Percentiles rank a stretch among this genome's conserved stretches.
phyloP scores from a whole-genome alignment of 2,329 filamentous ascomycete genomes.

The Epichloe sp. region DNA sequence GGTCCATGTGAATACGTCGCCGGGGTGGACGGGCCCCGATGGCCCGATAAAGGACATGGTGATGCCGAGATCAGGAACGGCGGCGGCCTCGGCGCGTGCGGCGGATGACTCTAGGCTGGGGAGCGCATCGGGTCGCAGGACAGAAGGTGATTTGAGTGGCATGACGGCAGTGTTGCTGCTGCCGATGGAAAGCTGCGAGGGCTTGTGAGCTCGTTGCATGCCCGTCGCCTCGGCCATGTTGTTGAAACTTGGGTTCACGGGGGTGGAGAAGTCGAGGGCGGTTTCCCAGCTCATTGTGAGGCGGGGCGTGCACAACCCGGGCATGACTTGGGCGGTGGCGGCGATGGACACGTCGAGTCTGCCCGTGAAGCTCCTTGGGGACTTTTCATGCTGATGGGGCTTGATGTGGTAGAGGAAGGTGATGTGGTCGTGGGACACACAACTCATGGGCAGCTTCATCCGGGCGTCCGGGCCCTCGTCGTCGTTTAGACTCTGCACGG shows the following conservation, averaged over 20 bases:
- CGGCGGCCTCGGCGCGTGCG: constrained; percentile 26
- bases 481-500: constrained; percentile 43
- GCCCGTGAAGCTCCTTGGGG: constrained; percentile 32
- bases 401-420: constrained; percentile 59
- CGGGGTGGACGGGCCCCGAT: constrained; percentile 39
- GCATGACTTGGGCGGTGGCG: constrained; percentile 43
- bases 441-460: constrained; percentile 40
- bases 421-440: constrained; percentile 60
- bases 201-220: constrained; percentile 48
- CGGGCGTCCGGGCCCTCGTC: constrained; percentile 21
- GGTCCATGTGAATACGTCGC: constrained; percentile 57
- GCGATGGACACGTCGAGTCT: constrained; percentile 47
- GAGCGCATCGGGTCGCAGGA: constrained; percentile 45
- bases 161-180: constrained; percentile 36
- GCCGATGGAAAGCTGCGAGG: constrained; percentile 49
- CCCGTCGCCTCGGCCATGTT: constrained; percentile 34
- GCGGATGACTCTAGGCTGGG: constrained; percentile 44
- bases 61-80: constrained; percentile 51
- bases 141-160: constrained; percentile 44
- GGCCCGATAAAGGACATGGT: constrained; percentile 63
- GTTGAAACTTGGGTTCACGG: constrained; percentile 51
- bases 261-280: constrained; percentile 53
- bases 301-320: constrained; percentile 43
- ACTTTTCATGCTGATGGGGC: constrained; percentile 33
- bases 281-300: constrained; percentile 57